Base-by-base conservation (phyloP, 225 moss, liverwort and hornwort species). In the Climacium dendroides region DNA sequence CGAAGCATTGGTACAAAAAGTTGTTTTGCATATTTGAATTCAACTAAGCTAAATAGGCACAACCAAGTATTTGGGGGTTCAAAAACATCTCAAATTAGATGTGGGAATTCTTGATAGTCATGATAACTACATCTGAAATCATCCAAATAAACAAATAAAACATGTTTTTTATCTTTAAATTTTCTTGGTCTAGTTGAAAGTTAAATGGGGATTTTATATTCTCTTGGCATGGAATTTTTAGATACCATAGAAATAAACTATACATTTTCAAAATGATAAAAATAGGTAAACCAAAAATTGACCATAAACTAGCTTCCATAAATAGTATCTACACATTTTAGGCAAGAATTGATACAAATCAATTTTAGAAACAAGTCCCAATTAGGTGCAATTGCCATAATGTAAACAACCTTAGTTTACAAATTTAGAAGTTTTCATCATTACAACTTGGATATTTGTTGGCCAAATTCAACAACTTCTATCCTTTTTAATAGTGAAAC, bases 401-500 rank as follows among this genome's bases (percentile, higher is more conserved):
- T 43, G 43, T 0, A 0, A 15, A 28, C 28, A 71, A 43, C 5
- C 28, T 71, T 43, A 28, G 43, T 71, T 2, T 43, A 71, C 6
- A 43, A 16, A 10, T 28, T 43, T 1, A 16, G 6, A 71, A 28
- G 16, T 43, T 28, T 16, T 45, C 10, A 28, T 28, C 43, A 0
- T 71, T 25, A 43, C 9, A 71, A 71, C 6, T 45, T 71, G 0
- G 6, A 71, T 71, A 45, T 9, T 8, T 28, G 17, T 28, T 45
- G 28, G 28, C 6, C 10, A 28, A 43, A 2, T 17, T 71, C 16
- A 16, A 9, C 43, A 9, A 43, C 26, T 5, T 71, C 43, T 43
- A 15, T 28, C 6, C 3, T 15, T 6, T 71, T 15, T 25, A 24
- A 15, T 1, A 13, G 0, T 24, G 0, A 39, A 39, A 69, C 1